Base-by-base conservation (phyloP, 306 rosid genomes). In the Begonia fuchsioides region DNA sequence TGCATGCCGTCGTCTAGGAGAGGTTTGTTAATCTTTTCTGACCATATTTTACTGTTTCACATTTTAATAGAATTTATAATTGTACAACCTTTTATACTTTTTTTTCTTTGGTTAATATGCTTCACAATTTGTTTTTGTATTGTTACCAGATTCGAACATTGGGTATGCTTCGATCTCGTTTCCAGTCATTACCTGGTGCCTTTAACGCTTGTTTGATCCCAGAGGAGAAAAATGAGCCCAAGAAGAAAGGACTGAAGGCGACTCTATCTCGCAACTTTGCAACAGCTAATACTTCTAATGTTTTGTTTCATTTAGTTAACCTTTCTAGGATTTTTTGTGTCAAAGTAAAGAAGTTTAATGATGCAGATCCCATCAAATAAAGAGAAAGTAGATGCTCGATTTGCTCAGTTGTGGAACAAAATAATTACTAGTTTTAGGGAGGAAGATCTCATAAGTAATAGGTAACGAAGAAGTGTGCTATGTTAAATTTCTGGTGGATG, bases 151-250 rank as follows among this genome's bases (percentile, higher is more conserved):
- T 90, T 64, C 85, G 97, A 55, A 90, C 97, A 6, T 65, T 90
- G 44, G 97, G 97, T 74, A 90, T 90, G 97, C 94, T 90, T 18
- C 73, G 97, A 58, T 90, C 95, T 59, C 95, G 95, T 39, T 90
- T 90, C 61, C 63, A 76, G 56, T 74, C 95, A 9, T 43, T 90
- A 54, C 97, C 97, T 53, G 92, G 85, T 71, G 95, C 87, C 50
- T 84, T 90, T 69, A 90, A 85, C 57, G 79, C 68, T 51, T 49
- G 85, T 61, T 75, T 90, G 75, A 74, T 84, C 54, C 97, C 97
- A 8, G 76, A 41, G 59, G 95, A 90, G 38, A 80, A 69, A 62
- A 57, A 64, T 43, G 94, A 75, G 57, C 82, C 78, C n/a, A 84
- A 73, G 77, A 90, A 84, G 74, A 90, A 84, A 65, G 97, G 97